These are phyloP conservation scores for Pugionium cornutum DNA, from an alignment of 345 rosid species.

Conservation along the genomic window DNA sequence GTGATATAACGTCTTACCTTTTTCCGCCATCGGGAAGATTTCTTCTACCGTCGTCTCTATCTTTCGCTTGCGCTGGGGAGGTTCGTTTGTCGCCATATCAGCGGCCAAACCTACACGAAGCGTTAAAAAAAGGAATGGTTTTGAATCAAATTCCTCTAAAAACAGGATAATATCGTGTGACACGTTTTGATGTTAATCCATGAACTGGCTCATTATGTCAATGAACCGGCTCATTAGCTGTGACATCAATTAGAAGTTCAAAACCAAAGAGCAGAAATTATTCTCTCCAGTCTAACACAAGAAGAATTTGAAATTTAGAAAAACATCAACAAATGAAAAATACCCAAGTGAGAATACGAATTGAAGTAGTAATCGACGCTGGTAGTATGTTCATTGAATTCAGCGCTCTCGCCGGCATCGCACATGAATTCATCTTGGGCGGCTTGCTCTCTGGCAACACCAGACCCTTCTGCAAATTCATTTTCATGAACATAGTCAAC, in stretches of 20 bases:
- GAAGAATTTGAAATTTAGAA: neutral
- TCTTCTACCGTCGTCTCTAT: no score
- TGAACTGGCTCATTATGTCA: no score
- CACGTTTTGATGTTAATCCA: no score
- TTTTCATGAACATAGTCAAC: conserved; percentile 56
- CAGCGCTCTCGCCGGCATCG: conserved; percentile 51
- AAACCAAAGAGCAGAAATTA: neutral
- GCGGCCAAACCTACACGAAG: no score
- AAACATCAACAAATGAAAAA: conserved; percentile 7
- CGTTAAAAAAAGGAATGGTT: no score
- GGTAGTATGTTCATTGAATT: conserved; percentile 62
- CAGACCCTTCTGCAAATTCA: conserved; percentile 43
- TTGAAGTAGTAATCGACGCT: conserved; percentile 99
- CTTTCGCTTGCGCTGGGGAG: no score
- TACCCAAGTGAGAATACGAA: conserved; percentile 99
- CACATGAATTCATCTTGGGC: conserved; percentile 56
- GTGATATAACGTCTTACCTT: no score
- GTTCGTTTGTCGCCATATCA: no score
- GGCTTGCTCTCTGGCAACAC: conserved; percentile 40
- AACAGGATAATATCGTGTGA: no score
- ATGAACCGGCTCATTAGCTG: no score
- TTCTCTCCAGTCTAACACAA: neutral
- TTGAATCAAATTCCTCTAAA: no score
- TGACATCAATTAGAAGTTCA: neutral
- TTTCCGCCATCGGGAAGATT: no score